Percentiles rank a stretch among this genome's conserved stretches.
These are phyloP conservation scores for Blastomyces gilchristii DNA, from an alignment of 2,329 filamentous ascomycete species.

Conservation along the genomic window DNA sequence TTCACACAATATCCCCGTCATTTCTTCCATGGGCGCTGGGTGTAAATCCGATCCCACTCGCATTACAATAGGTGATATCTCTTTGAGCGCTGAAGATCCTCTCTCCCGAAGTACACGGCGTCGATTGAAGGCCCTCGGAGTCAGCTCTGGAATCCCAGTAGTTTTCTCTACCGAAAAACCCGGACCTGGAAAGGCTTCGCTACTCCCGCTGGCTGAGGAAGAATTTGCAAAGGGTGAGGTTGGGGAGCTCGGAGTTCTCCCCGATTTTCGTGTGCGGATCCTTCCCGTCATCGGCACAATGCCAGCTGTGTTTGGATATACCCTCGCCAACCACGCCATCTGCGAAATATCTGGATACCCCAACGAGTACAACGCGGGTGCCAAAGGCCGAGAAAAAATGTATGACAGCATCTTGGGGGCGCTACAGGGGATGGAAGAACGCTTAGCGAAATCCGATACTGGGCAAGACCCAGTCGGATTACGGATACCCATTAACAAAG, in stretches of 20 bases:
- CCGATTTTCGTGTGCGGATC: slow-evolving; percentile 91
- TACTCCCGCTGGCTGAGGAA: slow-evolving; percentile 77
- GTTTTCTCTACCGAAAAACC: slow-evolving; percentile 89
- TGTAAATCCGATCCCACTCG: slow-evolving; percentile 82
- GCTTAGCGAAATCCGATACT: slow-evolving; percentile 50
- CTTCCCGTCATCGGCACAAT: slow-evolving; percentile 91
- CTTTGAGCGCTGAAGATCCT: slow-evolving; percentile 74
- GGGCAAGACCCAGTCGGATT: slow-evolving; percentile 55
- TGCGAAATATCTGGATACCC: slow-evolving; percentile 73
- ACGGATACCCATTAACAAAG: slow-evolving; percentile 64
- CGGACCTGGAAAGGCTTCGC: slow-evolving; percentile 78
- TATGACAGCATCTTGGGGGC: slow-evolving; percentile 72
- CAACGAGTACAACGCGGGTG: slow-evolving; percentile 62
- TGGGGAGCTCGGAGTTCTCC: slow-evolving; percentile 74
- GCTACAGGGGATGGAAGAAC: slow-evolving; percentile 70
- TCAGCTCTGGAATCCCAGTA: slow-evolving; percentile 76
- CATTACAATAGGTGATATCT: slow-evolving; percentile 86
- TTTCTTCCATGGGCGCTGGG: slow-evolving; percentile 91
- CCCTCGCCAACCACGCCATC: slow-evolving; percentile 85
- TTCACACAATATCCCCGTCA: slow-evolving; percentile 64
- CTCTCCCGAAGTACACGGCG: slow-evolving; percentile 76
- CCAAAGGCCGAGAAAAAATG: slow-evolving; percentile 79
- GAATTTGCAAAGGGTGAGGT: slow-evolving; percentile 81
- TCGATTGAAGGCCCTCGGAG: slow-evolving; percentile 62
- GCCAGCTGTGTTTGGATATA: slow-evolving; percentile 91